A percentile compares a stretch with the other conserved stretches of the same genome.
Conservation (phyloP, 2,329 filamentous ascomycete genomes). For the Endothia cerciana region DNA sequence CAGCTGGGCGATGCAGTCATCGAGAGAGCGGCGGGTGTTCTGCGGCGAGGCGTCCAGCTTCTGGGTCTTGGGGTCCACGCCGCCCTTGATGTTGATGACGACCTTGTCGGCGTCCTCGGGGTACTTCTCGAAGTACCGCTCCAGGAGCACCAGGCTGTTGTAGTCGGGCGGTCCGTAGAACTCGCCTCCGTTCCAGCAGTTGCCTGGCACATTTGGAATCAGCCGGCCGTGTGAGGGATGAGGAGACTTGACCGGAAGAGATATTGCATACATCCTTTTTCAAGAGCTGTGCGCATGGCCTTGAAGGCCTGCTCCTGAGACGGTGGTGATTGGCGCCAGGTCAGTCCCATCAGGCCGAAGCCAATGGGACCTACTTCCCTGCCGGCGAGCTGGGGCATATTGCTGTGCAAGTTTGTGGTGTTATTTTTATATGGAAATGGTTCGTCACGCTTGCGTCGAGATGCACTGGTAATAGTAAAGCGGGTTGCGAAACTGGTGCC, state of each 20-base stretch:
- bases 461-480: no score
- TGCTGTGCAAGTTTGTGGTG: conserved; percentile 1
- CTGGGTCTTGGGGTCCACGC: conserved; percentile 29
- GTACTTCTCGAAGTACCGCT: conserved; percentile 64
- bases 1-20: conserved; percentile 56
- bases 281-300: conserved; percentile 57
- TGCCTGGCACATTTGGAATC: conserved; percentile 31
- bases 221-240: background rate
- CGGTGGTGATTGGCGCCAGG: conserved; percentile 44
- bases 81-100: conserved; percentile 61
- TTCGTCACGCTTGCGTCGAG: no score
- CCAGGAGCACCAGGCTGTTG: conserved; percentile 60
- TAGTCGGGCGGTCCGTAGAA: conserved; percentile 64
- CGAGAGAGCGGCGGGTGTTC: conserved; percentile 58
- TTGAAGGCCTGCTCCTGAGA: conserved; percentile 54
- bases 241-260: background rate
- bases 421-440: background rate
- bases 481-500: no score
- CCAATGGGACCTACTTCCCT: conserved; percentile 36
- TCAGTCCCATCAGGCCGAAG: conserved; percentile 42
- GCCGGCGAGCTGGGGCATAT: conserved; percentile 35
- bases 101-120: conserved; percentile 66
- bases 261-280: conserved; percentile 37
- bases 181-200: conserved; percentile 53
- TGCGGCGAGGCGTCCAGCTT: conserved; percentile 55